phyloP scores from a whole-genome alignment of 371 early-diverging fungal genomes.

The Mucor piriformis region DNA sequence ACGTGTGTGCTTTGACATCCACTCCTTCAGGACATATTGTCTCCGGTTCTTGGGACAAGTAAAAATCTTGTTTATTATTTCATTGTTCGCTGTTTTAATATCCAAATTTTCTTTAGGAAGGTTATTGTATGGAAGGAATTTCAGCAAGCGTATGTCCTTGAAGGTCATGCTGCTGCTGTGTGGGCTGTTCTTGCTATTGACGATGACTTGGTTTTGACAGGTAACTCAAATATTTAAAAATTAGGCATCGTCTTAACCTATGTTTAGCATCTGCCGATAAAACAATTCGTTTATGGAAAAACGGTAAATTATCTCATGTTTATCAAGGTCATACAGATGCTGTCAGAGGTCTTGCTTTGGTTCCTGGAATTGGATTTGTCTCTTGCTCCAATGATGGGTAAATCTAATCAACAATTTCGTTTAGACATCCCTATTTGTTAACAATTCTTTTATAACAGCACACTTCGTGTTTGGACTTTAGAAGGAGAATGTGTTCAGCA shows the following conservation, averaged over 20 bases:
- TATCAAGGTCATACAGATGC: constrained; percentile 90
- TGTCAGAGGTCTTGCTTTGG: constrained; percentile 78
- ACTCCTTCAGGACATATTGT: constrained; percentile 73
- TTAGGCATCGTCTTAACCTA: too few relatives aligned
- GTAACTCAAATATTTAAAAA: constrained; percentile 58
- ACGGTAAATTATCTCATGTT: constrained; percentile 70
- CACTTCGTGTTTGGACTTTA: constrained; percentile 81
- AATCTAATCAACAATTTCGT: neutral
- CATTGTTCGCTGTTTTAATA: neutral
- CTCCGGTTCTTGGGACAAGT: constrained; percentile 98
- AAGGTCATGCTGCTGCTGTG: constrained; percentile 88
- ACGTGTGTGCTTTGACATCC: constrained; percentile 79
- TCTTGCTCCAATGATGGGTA: constrained; percentile 92
- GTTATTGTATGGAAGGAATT: constrained; percentile 83
- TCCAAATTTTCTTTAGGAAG: constrained; percentile 16
- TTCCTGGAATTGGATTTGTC: constrained; percentile 73
- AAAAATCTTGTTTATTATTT: neutral
- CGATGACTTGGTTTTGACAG: constrained; percentile 79
- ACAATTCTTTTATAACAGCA: constrained; percentile 37
- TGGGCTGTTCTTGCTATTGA: constrained; percentile 83
- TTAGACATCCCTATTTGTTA: neutral
- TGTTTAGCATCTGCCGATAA: constrained; percentile 96
- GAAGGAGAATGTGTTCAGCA: constrained; percentile 78
- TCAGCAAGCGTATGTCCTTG: constrained; percentile 65
- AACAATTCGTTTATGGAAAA: constrained; percentile 85